These are phyloP conservation scores for Erigeron canadensis DNA, from an alignment of 129 eudicot species.

Conservation along the genomic window DNA sequence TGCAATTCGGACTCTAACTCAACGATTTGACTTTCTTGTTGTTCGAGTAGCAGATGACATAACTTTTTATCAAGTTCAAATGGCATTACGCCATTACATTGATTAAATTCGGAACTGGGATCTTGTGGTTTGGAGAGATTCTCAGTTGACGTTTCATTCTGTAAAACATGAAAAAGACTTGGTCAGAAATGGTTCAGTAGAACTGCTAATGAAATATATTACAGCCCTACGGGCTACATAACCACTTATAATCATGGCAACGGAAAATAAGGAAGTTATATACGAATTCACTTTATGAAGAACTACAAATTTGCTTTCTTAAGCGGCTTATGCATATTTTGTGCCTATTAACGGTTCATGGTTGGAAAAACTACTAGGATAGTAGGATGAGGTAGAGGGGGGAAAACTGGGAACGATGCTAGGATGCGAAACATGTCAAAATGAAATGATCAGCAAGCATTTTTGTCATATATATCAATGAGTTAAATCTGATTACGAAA, in stretches of 20 bases:
- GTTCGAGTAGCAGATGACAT: conserved; percentile 59
- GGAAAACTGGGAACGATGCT: background rate
- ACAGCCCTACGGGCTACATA: background rate
- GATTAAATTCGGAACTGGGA: conserved; percentile 23
- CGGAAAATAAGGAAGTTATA: background rate
- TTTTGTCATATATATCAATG: background rate
- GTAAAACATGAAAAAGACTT: conserved; percentile 21
- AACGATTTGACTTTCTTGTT: conserved; percentile 66
- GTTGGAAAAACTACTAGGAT: background rate
- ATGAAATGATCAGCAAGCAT: background rate
- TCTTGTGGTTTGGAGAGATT: conserved; percentile 25
- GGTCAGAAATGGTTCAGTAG: background rate
- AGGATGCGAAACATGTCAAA: background rate
- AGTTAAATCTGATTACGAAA: background rate
- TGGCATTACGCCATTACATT: conserved; percentile 49
- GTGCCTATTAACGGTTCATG: background rate
- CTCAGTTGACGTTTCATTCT: conserved; percentile 38
- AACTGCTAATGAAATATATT: background rate
- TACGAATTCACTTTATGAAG: background rate
- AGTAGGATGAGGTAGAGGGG: background rate
- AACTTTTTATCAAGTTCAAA: conserved; percentile 63
- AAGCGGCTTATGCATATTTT: conserved; percentile 5
- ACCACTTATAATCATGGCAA: background rate
- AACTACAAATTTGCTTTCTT: background rate
- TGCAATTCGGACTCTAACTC: conserved; percentile 69